These are phyloP conservation scores for Proteromonas lacertae DNA, from an alignment of 352 stramenopile genomes.

Conservation along the genomic window DNA sequence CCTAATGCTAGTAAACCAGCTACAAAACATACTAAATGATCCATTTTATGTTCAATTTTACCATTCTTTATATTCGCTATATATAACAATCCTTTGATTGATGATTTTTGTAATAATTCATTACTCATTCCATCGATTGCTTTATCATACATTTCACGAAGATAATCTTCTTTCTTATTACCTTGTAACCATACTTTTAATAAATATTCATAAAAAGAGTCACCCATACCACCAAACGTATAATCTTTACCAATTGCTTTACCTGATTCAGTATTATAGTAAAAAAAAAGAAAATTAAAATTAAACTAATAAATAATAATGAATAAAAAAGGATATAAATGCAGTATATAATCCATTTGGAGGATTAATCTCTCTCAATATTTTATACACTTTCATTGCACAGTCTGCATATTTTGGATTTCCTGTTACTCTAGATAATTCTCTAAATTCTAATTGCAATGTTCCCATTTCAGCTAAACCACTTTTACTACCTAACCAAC, in stretches of 20 bases:
- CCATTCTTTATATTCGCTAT: slow-evolving; percentile 14
- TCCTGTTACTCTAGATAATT: slow-evolving; percentile 19
- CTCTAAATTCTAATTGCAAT: slow-evolving; percentile 37
- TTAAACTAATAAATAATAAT: too few relatives aligned
- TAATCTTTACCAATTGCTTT: slow-evolving; percentile 16
- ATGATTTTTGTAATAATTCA: slow-evolving; percentile 28
- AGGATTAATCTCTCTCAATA: slow-evolving; percentile 18
- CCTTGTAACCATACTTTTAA: slow-evolving; percentile 88
- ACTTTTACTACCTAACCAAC: slow-evolving; percentile 13
- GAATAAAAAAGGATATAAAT: too few relatives aligned
- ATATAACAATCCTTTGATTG: slow-evolving; percentile 21
- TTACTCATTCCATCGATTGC: slow-evolving; percentile 58
- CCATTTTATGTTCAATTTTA: slow-evolving; percentile 36
- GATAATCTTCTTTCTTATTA: slow-evolving; percentile 25
- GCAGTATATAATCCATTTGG: slow-evolving; percentile 42
- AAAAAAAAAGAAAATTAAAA: too few relatives aligned
- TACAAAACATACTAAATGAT: slow-evolving; percentile 84
- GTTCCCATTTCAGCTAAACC: slow-evolving; percentile 24
- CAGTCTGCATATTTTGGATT: slow-evolving; percentile 17
- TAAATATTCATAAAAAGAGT: slow-evolving; percentile 93
- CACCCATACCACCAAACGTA: slow-evolving; percentile 61
- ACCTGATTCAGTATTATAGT: slow-evolving; percentile 18
- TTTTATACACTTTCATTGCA: slow-evolving; percentile 22
- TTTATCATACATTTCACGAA: slow-evolving; percentile 53
- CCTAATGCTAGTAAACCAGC: slow-evolving; percentile 60